Base-by-base conservation (phyloP, 352 stramenopile genomes). In the Phytophthora crassamura region DNA sequence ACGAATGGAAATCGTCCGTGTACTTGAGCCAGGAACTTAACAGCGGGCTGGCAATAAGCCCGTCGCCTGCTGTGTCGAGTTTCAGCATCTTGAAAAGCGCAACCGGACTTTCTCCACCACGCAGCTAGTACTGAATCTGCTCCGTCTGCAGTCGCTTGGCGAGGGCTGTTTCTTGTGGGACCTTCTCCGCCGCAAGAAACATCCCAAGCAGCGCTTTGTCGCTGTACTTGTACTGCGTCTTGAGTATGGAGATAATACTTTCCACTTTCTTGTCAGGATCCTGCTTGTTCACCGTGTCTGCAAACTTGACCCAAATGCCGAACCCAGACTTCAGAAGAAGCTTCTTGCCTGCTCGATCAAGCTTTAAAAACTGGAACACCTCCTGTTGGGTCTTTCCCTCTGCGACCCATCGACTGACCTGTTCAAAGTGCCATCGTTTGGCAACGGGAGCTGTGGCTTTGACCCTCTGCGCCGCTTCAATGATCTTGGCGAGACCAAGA, bases 401-500 rank as follows among this genome's bases (percentile, higher is more conserved):
- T 20, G 10, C 35, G 5, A 57, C 12, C 49, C 49, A 57, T 4
- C n/a, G 18, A 9, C 46, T 18, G 2, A 57, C 16, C 25, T 38
- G 36, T 14, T 57, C 34, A 4, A 20, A 20, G 12, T 56, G 48
- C 33, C 42, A 18, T 33, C 18, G 48, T 5, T 43, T 56, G 20
- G 34, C 48, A 20, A 45, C 20, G 7, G 1, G 18, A 12, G 14
- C 48, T 10, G 34, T 56, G 14, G 16, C 34, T n/a, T 16, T 10
- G 5, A 56, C 18, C 16, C 32, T 20, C 34, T 56, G 56, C 16
- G 59, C 51, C 39, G 41, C 35, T 41, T 62, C 59, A 16, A 67
- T 55, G 34, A 67, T 60, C 35, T 53, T 67, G 14, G 59, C 50
- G 20, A 62, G n/a, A 28, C 25, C 59, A 28, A 45, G 12, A 30